Base-by-base conservation (phyloP, 257 asterid genomes). In the Penstemon davidsonii region DNA sequence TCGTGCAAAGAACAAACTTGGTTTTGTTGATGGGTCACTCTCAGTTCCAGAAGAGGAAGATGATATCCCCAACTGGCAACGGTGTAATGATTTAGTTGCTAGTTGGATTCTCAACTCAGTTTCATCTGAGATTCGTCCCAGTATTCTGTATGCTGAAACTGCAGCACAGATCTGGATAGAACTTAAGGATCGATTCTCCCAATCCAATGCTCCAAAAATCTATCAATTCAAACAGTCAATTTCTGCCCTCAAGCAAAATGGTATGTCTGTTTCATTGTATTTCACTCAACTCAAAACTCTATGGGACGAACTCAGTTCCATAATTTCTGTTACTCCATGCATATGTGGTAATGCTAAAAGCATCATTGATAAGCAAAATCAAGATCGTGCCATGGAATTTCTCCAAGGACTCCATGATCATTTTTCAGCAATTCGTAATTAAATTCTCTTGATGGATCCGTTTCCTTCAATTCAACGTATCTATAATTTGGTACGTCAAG, bases 341-440 rank as follows among this genome's bases (percentile, higher is more conserved):
- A 60, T 41, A 5, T 70, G 33, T 19, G 62, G 54, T 4, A 38
- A 60, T 60, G 68, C 7, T 3, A 70, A 60, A 51, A 37, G 42
- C 3, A 38, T 49, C 15, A 39, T 61, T n/a, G 62, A 60, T 2
- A 69, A 50, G 7, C 55, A 41, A 42, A 18, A 61, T 61, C 62
- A 60, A 50, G 75, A 71, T 62, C 43, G 15, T 18, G 38, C n/a
- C 10, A 71, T 50, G 55, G 57, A 62, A 46, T 71, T 71, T 12
- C 53, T 69, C 3, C 63, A 71, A 53, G 63, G 64, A 2, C 70
- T 62, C 56, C 69, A 43, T 62, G 57, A 71, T 2, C 6, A 3
- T 4, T 69, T 59, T 19, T 37, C 53, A 1, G 9, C 36, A 3
- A 7, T 69, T 4, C 52, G 44, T 5, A 59, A n/a, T 5, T 19